Conservation (phyloP, 345 rosid genomes). For the Lumnitzera racemosa region DNA sequence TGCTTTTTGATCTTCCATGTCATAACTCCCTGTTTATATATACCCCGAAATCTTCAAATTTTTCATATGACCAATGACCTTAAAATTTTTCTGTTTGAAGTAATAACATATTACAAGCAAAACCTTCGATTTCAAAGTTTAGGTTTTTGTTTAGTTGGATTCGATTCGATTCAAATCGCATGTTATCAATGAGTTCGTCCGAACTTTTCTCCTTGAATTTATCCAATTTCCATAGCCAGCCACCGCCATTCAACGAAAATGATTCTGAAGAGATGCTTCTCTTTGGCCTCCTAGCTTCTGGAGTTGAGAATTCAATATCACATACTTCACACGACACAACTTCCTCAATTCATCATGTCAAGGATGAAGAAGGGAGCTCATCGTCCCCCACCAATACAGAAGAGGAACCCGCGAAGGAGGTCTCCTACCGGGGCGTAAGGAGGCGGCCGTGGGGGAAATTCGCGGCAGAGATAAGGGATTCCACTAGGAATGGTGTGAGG, state of each 20-base stretch:
- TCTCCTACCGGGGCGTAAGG: conserved; percentile 49
- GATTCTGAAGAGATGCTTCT: conserved; percentile 63
- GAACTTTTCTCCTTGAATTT: conserved; percentile 18
- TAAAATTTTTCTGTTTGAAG: too few species aligned
- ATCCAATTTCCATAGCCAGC: conserved; percentile 1
- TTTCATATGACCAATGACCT: conserved; percentile 10
- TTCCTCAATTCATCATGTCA: background rate
- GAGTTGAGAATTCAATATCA: conserved; percentile 9
- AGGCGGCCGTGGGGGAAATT: conserved; percentile 61
- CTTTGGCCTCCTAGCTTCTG: conserved; percentile 30
- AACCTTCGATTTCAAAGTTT: too few species aligned
- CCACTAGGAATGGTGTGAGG: conserved; percentile 51
- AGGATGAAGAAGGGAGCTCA: conserved; percentile 30
- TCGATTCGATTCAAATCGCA: conserved; percentile 4
- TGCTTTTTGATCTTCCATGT: conserved; percentile 5
- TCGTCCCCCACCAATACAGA: conserved; percentile 1
- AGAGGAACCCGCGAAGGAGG: conserved; percentile 8
- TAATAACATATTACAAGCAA: too few species aligned
- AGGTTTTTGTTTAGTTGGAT: too few species aligned
- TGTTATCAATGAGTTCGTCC: conserved; percentile 21
- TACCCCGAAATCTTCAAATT: conserved; percentile 1
- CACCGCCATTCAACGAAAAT: conserved; percentile 54
- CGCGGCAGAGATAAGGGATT: conserved; percentile 67
- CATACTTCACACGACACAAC: conserved; percentile 3
- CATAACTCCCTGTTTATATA: conserved; percentile 13